phyloP scores from a whole-genome alignment of 768 basidiomycete species.

The Pholiota conissans region DNA sequence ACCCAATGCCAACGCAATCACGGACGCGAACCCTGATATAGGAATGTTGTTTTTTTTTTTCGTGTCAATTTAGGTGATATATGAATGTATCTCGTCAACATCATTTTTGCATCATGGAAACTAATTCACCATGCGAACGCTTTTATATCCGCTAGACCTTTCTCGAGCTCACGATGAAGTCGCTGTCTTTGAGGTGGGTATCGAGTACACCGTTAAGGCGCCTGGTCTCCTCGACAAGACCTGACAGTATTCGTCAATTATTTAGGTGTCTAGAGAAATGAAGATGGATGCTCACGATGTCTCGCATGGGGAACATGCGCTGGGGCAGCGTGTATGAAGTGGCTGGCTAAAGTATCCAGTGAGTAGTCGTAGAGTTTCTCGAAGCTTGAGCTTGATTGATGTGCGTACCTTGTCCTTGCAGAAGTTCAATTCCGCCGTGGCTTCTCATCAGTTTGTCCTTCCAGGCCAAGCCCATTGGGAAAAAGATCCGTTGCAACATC shows the following conservation, averaged over 20 bases:
- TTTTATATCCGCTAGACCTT: slow-evolving; percentile 75
- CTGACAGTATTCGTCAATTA: no score
- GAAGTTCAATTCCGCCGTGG: slow-evolving; percentile 83
- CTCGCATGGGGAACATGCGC: no score
- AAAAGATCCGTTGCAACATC: slow-evolving; percentile 85
- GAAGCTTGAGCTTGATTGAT: no score
- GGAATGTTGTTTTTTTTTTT: no score
- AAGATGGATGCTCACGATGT: no score
- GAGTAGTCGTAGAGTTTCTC: no score
- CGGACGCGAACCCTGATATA: background rate
- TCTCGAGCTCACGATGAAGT: slow-evolving; percentile 76
- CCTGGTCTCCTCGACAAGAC: slow-evolving; percentile 44
- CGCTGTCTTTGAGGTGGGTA: slow-evolving; percentile 63
- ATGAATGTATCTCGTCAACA: background rate
- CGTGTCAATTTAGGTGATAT: no score
- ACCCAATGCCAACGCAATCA: background rate
- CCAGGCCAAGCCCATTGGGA: slow-evolving; percentile 43
- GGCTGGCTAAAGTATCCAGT: no score
- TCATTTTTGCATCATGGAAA: background rate
- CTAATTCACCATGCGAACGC: slow-evolving; percentile 54
- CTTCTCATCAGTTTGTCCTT: no score
- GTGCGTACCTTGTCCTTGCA: slow-evolving; percentile 66
- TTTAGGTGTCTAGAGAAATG: no score
- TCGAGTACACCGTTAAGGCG: slow-evolving; percentile 82
- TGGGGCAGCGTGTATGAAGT: no score